phyloP scores from a whole-genome alignment of 2,329 filamentous ascomycete genomes.

The Ramularia collo-cygni region DNA sequence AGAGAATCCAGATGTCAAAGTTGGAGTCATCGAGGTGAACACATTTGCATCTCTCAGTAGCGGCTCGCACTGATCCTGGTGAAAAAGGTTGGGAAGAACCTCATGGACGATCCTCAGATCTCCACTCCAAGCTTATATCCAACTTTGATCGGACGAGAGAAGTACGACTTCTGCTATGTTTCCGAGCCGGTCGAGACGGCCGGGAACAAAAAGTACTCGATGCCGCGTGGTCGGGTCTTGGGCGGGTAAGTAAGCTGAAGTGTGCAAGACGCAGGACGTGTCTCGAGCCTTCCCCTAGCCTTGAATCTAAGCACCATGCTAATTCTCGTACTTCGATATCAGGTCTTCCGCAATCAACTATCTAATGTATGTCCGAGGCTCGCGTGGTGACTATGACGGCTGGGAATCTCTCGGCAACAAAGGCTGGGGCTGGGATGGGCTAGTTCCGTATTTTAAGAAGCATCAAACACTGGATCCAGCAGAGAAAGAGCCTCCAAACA shows the following conservation, averaged over 20 bases:
- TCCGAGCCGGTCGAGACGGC: conserved; percentile 20
- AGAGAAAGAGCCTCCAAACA: conserved; percentile 12
- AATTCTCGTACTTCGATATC: no score
- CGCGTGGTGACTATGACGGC: conserved; percentile 28
- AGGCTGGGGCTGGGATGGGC: conserved; percentile 26
- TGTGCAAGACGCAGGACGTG: no score
- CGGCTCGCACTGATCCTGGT: no score
- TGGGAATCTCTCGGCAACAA: conserved; percentile 26
- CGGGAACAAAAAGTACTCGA: conserved; percentile 23
- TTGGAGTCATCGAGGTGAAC: conserved; percentile 27
- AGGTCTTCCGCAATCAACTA: conserved; percentile 35
- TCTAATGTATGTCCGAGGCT: conserved; percentile 30
- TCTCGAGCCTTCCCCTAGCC: no score
- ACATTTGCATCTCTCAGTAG: no score
- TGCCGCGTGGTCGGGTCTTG: conserved; percentile 33
- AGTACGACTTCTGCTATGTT: conserved; percentile 31
- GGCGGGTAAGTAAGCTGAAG: conserved; percentile 25
- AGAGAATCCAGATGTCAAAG: conserved; percentile 25
- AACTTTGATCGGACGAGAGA: conserved; percentile 26
- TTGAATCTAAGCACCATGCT: no score
- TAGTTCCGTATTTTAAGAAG: conserved; percentile 27
- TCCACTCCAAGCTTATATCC: conserved; percentile 29
- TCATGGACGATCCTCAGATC: conserved; percentile 25
- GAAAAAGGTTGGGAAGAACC: conserved; percentile 19
- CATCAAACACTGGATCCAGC: conserved; percentile 17